Conservation (phyloP, 495 filamentous ascomycete genomes). For the Aspergillus baeticus region DNA sequence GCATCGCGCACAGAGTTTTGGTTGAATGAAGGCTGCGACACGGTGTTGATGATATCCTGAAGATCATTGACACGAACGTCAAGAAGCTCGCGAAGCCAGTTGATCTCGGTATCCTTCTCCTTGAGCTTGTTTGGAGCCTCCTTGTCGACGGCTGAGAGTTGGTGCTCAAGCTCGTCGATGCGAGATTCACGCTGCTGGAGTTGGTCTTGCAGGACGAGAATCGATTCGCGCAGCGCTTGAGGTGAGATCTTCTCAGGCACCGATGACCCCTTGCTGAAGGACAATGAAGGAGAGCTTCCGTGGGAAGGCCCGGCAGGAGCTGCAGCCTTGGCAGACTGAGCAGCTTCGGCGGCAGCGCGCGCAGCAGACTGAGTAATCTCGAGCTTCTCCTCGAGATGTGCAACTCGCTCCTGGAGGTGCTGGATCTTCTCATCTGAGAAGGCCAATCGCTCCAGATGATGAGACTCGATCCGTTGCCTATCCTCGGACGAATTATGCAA, state of each 20-base stretch:
- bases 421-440: slow-evolving; percentile 77
- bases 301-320: slow-evolving; percentile 32
- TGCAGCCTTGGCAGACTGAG: slow-evolving; percentile 60
- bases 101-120: slow-evolving; percentile 89
- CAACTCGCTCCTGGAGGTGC: slow-evolving; percentile 76
- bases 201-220: slow-evolving; percentile 93
- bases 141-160: slow-evolving; percentile 62
- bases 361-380: slow-evolving; percentile 90
- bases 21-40: slow-evolving; percentile 73
- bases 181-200: slow-evolving; percentile 86
- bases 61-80: slow-evolving; percentile 88
- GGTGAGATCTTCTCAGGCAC: slow-evolving; percentile 85
- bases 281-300: slow-evolving; percentile 44
- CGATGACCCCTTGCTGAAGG: slow-evolving; percentile 45
- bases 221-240: slow-evolving; percentile 91
- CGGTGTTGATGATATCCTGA: slow-evolving; percentile 81
- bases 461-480: slow-evolving; percentile 64
- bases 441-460: slow-evolving; percentile 67
- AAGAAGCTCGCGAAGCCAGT: slow-evolving; percentile 90
- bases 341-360: slow-evolving; percentile 78
- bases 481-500: slow-evolving; percentile 71
- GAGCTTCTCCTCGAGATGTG: slow-evolving; percentile 83
- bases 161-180: slow-evolving; percentile 82
- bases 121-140: slow-evolving; percentile 78
- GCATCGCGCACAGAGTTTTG: slow-evolving; percentile 77